Evolutionary conservation across 768 basidiomycete species (phyloP), one percentile per base, ranked within the genome.

Genomic region (Chalciporus pseudorubinellus): DNA sequence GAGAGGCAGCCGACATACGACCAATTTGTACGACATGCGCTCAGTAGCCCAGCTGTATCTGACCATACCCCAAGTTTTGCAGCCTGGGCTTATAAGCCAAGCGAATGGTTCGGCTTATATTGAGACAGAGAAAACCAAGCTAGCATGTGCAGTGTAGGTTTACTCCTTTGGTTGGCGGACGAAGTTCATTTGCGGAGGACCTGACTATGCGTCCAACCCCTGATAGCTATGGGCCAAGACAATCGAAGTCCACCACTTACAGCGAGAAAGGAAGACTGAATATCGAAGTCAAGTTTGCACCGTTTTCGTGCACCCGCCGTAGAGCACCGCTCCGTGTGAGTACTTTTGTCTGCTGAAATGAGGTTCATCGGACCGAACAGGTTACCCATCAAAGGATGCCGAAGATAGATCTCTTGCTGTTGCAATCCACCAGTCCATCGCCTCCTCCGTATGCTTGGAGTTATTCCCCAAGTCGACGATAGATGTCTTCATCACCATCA

Each of bases 71-170:
- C 49, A 57, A 99, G 95, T 91, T 70, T 72, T 99, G 43, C 86
- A 94, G 65, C 84, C 92, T 24, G 93, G 94, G 9, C 73, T 98
- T 13, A 92, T 97, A 48, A 87, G 74, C 55, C 93, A 97, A 70
- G 95, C 97, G 1, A 95, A 93, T 64, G 97, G 97, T 2, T 97
- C 94, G 16, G 94, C 93, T 11, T 99, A 98, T 65, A 89, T 99
- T 59, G 97, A 99, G 72, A 89, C 87, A 1, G 88, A 89, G 50
- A 80, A 80, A 49, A 90, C 91, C 0, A 99, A 99, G 73, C 84
- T 99, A 56, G 94, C 93, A 5, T 97, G 93, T 66, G 93, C 97
- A 38, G 91, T 98, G 95, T 98, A 60, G 62, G 89, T 79, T 24
- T 18, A 20, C 10, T 31, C 29, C 29, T 50, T 44, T 53, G 46